Conservation (phyloP, 305 asterid genomes). For the Fraxinus floribunda region DNA sequence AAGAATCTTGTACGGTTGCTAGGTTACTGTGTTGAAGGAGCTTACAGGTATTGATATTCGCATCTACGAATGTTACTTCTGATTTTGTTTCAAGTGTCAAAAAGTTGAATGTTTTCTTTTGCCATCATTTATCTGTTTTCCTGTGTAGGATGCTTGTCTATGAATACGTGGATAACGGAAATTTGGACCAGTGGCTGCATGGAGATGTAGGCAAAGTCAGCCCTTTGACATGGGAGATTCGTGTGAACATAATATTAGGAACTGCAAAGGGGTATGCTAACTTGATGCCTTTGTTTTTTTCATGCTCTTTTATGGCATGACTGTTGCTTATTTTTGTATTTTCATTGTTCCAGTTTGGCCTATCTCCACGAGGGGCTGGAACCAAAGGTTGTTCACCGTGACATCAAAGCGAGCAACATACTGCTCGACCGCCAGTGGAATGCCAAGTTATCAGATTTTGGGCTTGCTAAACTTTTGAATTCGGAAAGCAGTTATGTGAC, state of each 20-base stretch:
- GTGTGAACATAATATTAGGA: constrained; percentile 64
- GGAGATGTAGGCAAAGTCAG: constrained; percentile 77
- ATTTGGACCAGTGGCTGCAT: constrained; percentile 80
- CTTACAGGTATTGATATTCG: constrained; percentile 48
- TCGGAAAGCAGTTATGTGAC: constrained; percentile 68
- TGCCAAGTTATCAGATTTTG: constrained; percentile 78
- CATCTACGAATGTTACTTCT: neutral
- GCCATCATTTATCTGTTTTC: neutral
- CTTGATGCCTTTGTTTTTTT: constrained; percentile 11
- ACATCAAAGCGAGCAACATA: constrained; percentile 71
- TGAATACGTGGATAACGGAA: constrained; percentile 73
- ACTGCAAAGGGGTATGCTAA: constrained; percentile 63
- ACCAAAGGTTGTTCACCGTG: constrained; percentile 82
- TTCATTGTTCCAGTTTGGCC: constrained; percentile 45
- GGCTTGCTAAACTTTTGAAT: constrained; percentile 73
- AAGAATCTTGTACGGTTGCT: constrained; percentile 72
- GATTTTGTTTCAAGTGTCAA: neutral
- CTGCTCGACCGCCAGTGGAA: constrained; percentile 67
- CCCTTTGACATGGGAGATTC: constrained; percentile 72
- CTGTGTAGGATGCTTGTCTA: constrained; percentile 69
- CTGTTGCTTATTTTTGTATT: neutral
- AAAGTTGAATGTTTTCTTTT: constrained; percentile 13
- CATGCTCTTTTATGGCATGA: neutral
- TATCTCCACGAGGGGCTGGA: constrained; percentile 78
- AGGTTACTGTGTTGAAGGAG: constrained; percentile 81